Percentiles rank a stretch among this genome's conserved stretches.
Evolutionary conservation across 495 filamentous ascomycete genomes (phyloP).

Genomic region (Penicillium longicatenatum): DNA sequence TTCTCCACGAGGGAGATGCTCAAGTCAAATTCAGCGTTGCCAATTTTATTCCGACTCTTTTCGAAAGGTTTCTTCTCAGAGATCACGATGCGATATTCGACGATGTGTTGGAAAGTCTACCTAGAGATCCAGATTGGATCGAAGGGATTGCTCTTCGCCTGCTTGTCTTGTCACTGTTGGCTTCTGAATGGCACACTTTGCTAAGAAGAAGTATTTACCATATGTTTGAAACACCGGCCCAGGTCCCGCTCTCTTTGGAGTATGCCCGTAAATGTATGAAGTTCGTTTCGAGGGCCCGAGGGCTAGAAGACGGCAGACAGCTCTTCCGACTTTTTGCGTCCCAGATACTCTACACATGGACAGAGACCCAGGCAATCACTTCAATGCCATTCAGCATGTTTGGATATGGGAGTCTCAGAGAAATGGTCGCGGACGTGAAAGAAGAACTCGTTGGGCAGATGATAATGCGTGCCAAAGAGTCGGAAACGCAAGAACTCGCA

Average conservation of each 20-base stretch:
- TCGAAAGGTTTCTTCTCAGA: constrained; percentile 74
- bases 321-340: constrained; percentile 87
- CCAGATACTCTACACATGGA: constrained; percentile 94
- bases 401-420: constrained; percentile 67
- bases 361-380: constrained; percentile 60
- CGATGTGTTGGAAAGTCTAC: constrained; percentile 73
- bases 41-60: constrained; percentile 68
- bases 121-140: constrained; percentile 64
- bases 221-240: constrained; percentile 85
- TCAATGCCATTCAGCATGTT: constrained; percentile 82
- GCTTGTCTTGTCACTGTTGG: constrained; percentile 71
- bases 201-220: constrained; percentile 84
- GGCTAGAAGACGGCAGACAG: constrained; percentile 61
- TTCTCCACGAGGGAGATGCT: constrained; percentile 67
- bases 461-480: constrained; percentile 76
- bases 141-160: constrained; percentile 89
- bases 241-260: constrained; percentile 57
- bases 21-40: constrained; percentile 76
- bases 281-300: constrained; percentile 64
- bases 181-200: constrained; percentile 77
- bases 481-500: constrained; percentile 60
- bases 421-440: constrained; percentile 71
- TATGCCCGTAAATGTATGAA: constrained; percentile 72
- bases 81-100: constrained; percentile 80
- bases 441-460: constrained; percentile 82